A percentile compares a stretch with the other conserved stretches of the same genome.
phyloP scores from a whole-genome alignment of 164 flowering plant genomes.

The Magnolia kwangsiensis region DNA sequence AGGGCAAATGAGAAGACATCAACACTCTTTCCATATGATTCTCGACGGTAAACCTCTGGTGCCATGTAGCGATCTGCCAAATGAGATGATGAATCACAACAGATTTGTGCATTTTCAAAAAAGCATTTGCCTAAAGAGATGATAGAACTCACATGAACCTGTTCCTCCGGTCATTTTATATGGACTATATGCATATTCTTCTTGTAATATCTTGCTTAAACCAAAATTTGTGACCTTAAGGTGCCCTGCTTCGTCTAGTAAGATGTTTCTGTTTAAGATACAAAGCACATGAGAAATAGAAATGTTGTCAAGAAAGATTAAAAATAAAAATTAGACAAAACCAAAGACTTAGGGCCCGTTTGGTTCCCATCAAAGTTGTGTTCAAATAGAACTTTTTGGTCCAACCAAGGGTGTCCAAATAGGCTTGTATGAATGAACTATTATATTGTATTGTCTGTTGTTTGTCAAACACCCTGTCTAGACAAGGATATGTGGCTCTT shows the following conservation, averaged over 20 bases:
- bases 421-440: too few relatives aligned
- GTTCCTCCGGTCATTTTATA: constrained; percentile 67
- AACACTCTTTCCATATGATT: constrained; percentile 61
- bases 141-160: constrained; percentile 46
- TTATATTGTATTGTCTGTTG: too few relatives aligned
- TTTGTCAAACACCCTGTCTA: too few relatives aligned
- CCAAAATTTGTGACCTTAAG: constrained; percentile 63
- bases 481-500: too few relatives aligned
- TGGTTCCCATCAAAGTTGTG: too few relatives aligned
- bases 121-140: not conserved
- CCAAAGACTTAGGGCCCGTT: not conserved
- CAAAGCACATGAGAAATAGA: not conserved
- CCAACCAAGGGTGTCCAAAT: too few relatives aligned
- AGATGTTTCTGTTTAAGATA: constrained; percentile 38
- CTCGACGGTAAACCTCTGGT: constrained; percentile 64
- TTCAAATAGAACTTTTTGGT: too few relatives aligned
- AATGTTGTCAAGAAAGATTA: not conserved
- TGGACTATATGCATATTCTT: constrained; percentile 39
- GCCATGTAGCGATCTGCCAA: constrained; percentile 63
- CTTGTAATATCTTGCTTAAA: constrained; percentile 54
- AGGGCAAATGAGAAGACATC: constrained; percentile 68
- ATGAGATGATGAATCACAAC: not conserved
- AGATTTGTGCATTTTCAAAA: not conserved
- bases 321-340: not conserved
- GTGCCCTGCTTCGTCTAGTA: constrained; percentile 52